These are phyloP conservation scores for Paspalum vaginatum DNA, from an alignment of 176 grass and related monocot species.

Conservation along the genomic window DNA sequence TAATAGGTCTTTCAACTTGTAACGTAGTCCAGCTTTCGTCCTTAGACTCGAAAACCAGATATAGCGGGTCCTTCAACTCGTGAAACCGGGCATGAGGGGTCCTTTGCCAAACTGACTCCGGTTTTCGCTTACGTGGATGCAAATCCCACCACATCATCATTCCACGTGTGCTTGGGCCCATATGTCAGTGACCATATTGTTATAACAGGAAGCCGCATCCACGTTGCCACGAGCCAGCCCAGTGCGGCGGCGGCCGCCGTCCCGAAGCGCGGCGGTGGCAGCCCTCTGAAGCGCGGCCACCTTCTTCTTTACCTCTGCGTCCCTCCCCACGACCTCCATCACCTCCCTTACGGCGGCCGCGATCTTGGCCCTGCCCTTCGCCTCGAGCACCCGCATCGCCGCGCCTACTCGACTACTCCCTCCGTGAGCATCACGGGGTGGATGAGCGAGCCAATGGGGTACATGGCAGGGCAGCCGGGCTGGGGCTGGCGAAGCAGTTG, in stretches of 20 bases:
- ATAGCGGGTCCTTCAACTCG: too few species aligned
- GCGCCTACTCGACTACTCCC: conserved; percentile 3
- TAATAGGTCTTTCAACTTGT: too few species aligned
- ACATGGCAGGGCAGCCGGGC: conserved; percentile 19
- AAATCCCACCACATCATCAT: too few species aligned
- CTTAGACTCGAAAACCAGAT: too few species aligned
- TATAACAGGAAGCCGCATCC: too few species aligned
- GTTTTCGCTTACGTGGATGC: too few species aligned
- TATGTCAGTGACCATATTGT: too few species aligned
- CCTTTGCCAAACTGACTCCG: too few species aligned
- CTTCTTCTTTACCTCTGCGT: conserved; percentile 39
- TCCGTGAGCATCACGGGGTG: conserved; percentile 41
- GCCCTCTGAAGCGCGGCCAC: conserved; percentile 43
- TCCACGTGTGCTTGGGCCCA: too few species aligned
- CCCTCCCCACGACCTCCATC: conserved; percentile 48
- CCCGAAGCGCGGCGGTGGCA: conserved; percentile 15
- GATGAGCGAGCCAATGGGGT: conserved; percentile 53
- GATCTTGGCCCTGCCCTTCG: conserved; percentile 28
- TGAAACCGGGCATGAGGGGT: too few species aligned
- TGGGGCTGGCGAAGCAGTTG: conserved; percentile 56
- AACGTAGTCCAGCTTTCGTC: too few species aligned
- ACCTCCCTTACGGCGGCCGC: conserved; percentile 42
- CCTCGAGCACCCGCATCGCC: conserved; percentile 20
- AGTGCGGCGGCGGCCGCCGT: conserved; percentile 34
- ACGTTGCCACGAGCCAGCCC: conserved; percentile 1